Evolutionary conservation across 2,329 filamentous ascomycete species (phyloP), one percentile per base, ranked within the genome.

Genomic region (Gnomoniopsis smithogilvyi): DNA sequence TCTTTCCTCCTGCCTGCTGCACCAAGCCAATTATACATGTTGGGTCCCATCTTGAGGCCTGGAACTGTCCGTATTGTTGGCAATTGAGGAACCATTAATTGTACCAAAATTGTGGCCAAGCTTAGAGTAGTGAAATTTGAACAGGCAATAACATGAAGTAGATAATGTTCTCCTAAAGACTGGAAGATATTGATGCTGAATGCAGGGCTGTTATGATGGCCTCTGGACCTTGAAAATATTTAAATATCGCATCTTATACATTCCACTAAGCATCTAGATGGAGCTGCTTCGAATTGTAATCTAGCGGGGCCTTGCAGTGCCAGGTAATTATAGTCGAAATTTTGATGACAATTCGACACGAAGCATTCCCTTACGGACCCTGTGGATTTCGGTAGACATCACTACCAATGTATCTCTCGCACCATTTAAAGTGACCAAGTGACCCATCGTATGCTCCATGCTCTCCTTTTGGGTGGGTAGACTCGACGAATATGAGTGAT

Each of bases 211-310:
- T 36, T 50, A 21, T 46, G 8, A 17, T 45, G 46, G 10, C 14
- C 2, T 41, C 50, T 58, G 30, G 36, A 7, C 43, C 26, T 53
- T 17, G n/a, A 53, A 45, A 54, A 38, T 12, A 36, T 33, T 30
- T n/a, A n/a, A n/a, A n/a, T n/a, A n/a, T 45, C 46, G 22, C 51
- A n/a, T 61, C 59, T 61, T 61, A 61, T 61, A 61, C 30, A 43
- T 17, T 21, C 6, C 36, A 14, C 38, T n/a, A 49, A 22, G 38
- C 34, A n/a, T 15, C 14, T n/a, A 34, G 36, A 19, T n/a, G 30
- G 46, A 41, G 45, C 19, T 26, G 17, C 10, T 30, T 15, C 30
- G 33, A 58, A 53, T 22, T 24, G 36, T 41, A 49, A 36, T 34
- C 43, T 54, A 58, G 54, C 54, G 58, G 53, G 54, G 54, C 36